Conservation (phyloP, 148 eudicot genomes). For the Nepenthes gracilis region DNA sequence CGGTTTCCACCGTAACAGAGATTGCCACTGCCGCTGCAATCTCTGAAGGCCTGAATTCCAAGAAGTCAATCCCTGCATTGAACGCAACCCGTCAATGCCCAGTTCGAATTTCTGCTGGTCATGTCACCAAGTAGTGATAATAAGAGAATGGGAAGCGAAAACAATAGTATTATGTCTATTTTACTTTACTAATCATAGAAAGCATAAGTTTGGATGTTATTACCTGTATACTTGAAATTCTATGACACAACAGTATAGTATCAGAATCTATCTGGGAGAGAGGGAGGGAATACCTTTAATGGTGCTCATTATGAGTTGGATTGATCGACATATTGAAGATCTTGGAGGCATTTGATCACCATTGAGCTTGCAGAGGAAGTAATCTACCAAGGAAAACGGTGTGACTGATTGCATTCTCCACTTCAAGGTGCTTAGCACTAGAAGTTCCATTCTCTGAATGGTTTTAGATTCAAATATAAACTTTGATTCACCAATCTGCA, state of each 20-base stretch:
- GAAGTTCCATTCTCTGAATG: constrained; percentile 66
- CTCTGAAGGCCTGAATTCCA: constrained; percentile 90
- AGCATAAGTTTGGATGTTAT: no score
- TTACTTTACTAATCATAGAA: no score
- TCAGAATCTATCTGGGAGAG: neutral
- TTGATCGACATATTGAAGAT: constrained; percentile 28
- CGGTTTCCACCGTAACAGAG: constrained; percentile 42
- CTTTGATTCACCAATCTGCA: constrained; percentile 44
- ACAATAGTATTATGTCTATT: neutral
- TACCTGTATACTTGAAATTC: no score
- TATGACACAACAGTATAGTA: no score
- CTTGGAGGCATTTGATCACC: constrained; percentile 35
- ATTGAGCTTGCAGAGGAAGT: constrained; percentile 42
- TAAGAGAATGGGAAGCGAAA: neutral
- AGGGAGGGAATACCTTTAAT: constrained; percentile 33
- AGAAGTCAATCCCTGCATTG: constrained; percentile 69
- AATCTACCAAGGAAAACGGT: constrained; percentile 64
- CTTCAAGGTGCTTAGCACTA: constrained; percentile 61
- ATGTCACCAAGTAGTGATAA: neutral
- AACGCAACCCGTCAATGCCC: constrained; percentile 27
- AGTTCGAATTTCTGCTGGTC: neutral
- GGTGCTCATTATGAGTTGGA: constrained; percentile 42
- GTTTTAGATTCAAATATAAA: constrained; percentile 61
- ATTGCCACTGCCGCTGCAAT: constrained; percentile 93
- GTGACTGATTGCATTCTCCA: constrained; percentile 84